Evolutionary conservation across 148 eudicot species (phyloP).

Genomic region (Silene uniflora): DNA sequence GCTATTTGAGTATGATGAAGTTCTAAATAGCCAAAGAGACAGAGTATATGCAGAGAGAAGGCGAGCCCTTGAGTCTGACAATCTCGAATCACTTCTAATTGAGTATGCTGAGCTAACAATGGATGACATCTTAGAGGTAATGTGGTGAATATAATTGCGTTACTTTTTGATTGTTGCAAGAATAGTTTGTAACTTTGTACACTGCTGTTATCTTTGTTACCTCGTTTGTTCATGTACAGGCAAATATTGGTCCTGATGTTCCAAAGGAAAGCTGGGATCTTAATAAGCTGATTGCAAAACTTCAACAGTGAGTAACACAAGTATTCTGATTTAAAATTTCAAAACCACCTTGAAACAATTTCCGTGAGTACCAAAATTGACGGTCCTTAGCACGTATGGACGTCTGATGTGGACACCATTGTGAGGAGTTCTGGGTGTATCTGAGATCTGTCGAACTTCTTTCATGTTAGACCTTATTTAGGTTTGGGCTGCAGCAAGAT

Average conservation of each 20-base stretch:
- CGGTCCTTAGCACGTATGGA: not conserved
- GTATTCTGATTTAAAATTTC: slow-evolving; percentile 4
- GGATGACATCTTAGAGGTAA: slow-evolving; percentile 97
- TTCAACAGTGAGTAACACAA: slow-evolving; percentile 70
- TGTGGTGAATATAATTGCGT: not conserved
- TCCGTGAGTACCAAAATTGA: not conserved
- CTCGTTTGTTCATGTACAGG: slow-evolving; percentile 40
- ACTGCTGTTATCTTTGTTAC: slow-evolving; percentile 4
- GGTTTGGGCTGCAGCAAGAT: no score
- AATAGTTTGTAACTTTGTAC: slow-evolving; percentile 5
- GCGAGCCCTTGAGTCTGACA: slow-evolving; percentile 86
- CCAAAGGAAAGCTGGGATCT: slow-evolving; percentile 95
- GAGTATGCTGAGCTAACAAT: slow-evolving; percentile 98
- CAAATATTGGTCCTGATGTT: slow-evolving; percentile 88
- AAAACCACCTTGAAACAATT: not conserved
- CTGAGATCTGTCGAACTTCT: no score
- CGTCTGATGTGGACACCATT: not conserved
- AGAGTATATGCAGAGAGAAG: slow-evolving; percentile 94
- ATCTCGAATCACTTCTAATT: slow-evolving; percentile 78
- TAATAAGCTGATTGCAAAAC: slow-evolving; percentile 77
- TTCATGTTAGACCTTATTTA: no score
- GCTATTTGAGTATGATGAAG: slow-evolving; percentile 94
- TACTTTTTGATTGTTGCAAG: not conserved
- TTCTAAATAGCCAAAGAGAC: slow-evolving; percentile 98
- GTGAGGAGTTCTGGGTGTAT: no score